A percentile compares a stretch with the other conserved stretches of the same genome.
Conservation (phyloP, 495 filamentous ascomycete genomes). For the Penicillium manginii region DNA sequence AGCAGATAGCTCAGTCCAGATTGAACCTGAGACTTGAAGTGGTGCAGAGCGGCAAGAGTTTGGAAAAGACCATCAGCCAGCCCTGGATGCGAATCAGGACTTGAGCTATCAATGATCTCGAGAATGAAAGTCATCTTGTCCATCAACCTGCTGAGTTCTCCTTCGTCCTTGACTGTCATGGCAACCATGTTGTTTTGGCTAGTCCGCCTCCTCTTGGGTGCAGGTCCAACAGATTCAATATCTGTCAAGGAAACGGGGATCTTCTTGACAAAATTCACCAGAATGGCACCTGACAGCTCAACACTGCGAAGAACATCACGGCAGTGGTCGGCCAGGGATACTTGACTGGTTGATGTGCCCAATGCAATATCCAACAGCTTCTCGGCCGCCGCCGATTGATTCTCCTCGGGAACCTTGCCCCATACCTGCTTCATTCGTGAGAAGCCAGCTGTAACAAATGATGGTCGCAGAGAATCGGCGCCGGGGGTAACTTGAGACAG, state of each 20-base stretch:
- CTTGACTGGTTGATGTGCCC: constrained; percentile 24
- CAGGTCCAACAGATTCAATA: constrained; percentile 64
- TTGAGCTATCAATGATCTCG: constrained; percentile 80
- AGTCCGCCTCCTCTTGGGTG: constrained; percentile 74
- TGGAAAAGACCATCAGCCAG: constrained; percentile 80
- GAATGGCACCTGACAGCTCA: constrained; percentile 68
- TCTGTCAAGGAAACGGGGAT: constrained; percentile 65
- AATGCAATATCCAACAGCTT: constrained; percentile 61
- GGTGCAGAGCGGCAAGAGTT: constrained; percentile 79
- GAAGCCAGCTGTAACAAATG: constrained; percentile 64
- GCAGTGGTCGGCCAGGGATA: constrained; percentile 54
- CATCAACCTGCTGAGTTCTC: constrained; percentile 63
- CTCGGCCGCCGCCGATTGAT: constrained; percentile 60
- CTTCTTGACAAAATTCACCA: constrained; percentile 68
- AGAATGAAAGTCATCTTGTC: constrained; percentile 83
- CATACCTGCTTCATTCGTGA: constrained; percentile 69
- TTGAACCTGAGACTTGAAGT: constrained; percentile 68
- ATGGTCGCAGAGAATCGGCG: constrained; percentile 46
- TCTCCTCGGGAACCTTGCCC: constrained; percentile 67
- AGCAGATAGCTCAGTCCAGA: constrained; percentile 88
- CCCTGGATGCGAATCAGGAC: constrained; percentile 69
- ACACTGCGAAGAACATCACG: constrained; percentile 70
- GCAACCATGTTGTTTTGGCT: constrained; percentile 63
- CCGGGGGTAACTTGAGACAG: constrained; percentile 52
- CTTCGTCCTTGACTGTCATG: constrained; percentile 47